Base-by-base conservation (phyloP, 768 basidiomycete species). In the Porphyrellus cyaneotinctus region DNA sequence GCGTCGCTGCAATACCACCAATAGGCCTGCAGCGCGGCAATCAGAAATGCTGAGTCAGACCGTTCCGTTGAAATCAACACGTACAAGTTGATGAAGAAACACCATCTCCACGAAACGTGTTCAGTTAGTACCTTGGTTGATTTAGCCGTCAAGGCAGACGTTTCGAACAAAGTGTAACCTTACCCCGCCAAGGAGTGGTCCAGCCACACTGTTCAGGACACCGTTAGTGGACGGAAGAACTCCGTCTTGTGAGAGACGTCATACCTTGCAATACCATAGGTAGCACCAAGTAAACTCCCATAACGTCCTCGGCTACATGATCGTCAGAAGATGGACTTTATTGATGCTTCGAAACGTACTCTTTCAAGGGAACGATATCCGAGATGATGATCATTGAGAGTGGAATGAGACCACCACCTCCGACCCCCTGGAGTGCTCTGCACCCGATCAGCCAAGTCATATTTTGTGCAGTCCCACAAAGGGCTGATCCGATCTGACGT, bases 151-250 rank as follows among this genome's bases (percentile, higher is more conserved):
- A 23, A 6, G 0, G 13, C 1, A 0, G 15, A 28, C 1, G 1
- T 24, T 43, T n/a, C 13, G 3, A 41, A 31, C 9, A 23, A 43
- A 26, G 23, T n/a, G 26, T 12, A 28, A 15, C 67, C 85, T 73
- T 66, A 87, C 87, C 52, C 91, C 91, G 52, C 91, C 91, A 14
- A 94, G 69, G 13, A 97, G 74, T 3, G 92, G 92, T 0, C 91
- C 88, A 13, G 87, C 57, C 18, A 88, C 82, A 54, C 84, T 82
- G 14, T 43, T 50, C 26, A 37, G 2, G 26, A 51, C 47, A 24
- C 22, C 4, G 20, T 62, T 13, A 59, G 48, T 9, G 12, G 14
- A 6, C 15, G 6, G 15, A 2, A 28, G 9, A 14, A 12, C n/a
- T 20, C 37, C 30, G 39, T 44, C 2, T 6, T 13, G 22, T 4